Base-by-base conservation (phyloP, 495 filamentous ascomycete genomes). In the Letharia lupina region DNA sequence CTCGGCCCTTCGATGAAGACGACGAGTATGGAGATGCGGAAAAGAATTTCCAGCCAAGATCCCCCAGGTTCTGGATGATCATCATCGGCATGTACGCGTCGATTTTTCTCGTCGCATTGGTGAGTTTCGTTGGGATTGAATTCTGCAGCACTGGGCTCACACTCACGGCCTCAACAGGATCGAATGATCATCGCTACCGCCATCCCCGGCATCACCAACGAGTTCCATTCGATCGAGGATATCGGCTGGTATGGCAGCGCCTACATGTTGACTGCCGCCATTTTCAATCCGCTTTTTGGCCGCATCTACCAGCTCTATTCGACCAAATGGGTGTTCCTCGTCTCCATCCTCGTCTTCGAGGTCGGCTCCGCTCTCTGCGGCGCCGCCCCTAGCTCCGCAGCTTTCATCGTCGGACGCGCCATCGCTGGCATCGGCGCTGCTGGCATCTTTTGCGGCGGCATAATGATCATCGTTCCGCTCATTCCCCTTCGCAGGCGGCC, bases 1-100 rank as follows among this genome's bases (percentile, higher is more conserved):
- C 64, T 40, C 37, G 33, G n/a, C 57, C 64, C 11, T 6, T 44
- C 64, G 64, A 63, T 10, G 31, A 45, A 9, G 64, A 61, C 33
- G 66, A 75, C 64, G 70, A 78, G 50, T 75, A 78, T 67, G 72
- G 64, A 71, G 76, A 77, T 70, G 70, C 75, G n/a, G 77, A 78
- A 65, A 69, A 60, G 62, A 78, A 77, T 45, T 76, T 71, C 69
- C 71, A 76, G 67, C 74, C 76, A 45, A 74, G 68, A 59, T 72
- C 73, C 12, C 66, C 70, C 45, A 76, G 74, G 66, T 74, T 79
- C 69, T 71, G 63, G 69, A 68, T 73, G n/a, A 74, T 78, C 50
- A 52, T 76, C 50, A 68, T 76, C 60, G 67, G 70, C 48, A 67
- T 77, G 63, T 74, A 79, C 69, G 23, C 65, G 40, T 70, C 75